phyloP scores from a whole-genome alignment of 1,139 yeast species.

The Yamadazyma mexicana region DNA sequence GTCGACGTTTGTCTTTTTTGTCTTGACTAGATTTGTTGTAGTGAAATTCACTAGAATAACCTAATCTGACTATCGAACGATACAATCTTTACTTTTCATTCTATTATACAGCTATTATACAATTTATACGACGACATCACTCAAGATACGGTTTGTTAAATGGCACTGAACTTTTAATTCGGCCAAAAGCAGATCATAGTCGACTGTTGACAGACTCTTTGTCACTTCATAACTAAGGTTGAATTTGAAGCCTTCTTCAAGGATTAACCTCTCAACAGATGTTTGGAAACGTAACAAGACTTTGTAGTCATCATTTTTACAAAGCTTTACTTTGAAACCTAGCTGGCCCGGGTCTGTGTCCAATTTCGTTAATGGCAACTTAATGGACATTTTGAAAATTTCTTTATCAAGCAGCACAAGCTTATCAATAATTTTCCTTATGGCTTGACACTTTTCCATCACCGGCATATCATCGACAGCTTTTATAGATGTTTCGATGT shows the following conservation, averaged over 20 bases:
- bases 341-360: slow-evolving; percentile 7
- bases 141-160: slow-evolving; percentile 7
- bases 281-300: slow-evolving; percentile 3
- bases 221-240: slow-evolving; percentile 2
- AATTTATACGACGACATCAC: slow-evolving; percentile 5
- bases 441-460: slow-evolving; percentile 19
- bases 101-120: slow-evolving; percentile 5
- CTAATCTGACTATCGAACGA: too few species aligned
- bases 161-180: slow-evolving; percentile 7
- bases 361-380: slow-evolving; percentile 23
- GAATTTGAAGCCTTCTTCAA: slow-evolving; percentile 2
- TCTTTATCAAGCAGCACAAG: slow-evolving; percentile 27
- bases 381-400: slow-evolving; percentile 27
- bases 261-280: neutral
- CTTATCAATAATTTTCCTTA: slow-evolving; percentile 12
- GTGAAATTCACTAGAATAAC: too few species aligned
- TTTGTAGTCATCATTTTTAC: slow-evolving; percentile 10
- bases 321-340: slow-evolving; percentile 16
- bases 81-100: too few species aligned
- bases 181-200: slow-evolving; percentile 1
- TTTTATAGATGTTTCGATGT: slow-evolving; percentile 10
- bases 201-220: slow-evolving; percentile 1
- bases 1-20: too few species aligned
- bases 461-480: slow-evolving; percentile 16
- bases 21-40: too few species aligned